These are phyloP conservation scores for Serendipita vermifera DNA, from an alignment of 768 basidiomycete species.

Conservation along the genomic window DNA sequence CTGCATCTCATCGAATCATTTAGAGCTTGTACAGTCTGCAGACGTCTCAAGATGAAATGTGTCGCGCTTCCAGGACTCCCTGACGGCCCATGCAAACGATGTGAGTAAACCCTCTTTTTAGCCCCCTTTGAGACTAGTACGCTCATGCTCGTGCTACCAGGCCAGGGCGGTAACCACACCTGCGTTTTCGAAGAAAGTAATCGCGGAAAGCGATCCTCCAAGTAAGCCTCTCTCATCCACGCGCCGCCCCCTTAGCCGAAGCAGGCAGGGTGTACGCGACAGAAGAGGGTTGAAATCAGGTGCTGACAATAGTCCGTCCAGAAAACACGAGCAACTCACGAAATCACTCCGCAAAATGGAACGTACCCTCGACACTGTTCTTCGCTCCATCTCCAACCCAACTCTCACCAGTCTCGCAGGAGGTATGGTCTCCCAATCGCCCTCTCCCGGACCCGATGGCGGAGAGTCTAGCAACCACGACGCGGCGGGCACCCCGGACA, in stretches of 20 bases:
- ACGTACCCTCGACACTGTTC: conserved; percentile 79
- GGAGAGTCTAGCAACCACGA: conserved; percentile 29
- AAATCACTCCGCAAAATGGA: conserved; percentile 84
- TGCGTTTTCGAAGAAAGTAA: conserved; percentile 97
- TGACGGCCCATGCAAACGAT: conserved; percentile 83
- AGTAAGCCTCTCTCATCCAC: conserved; percentile 32
- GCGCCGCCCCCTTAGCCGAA: neutral
- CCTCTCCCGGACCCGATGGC: conserved; percentile 42
- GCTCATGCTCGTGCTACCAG: neutral
- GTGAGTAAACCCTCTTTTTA: conserved; percentile 28
- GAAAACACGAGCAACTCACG: conserved; percentile 74
- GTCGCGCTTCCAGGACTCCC: conserved; percentile 53
- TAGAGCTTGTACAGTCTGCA: conserved; percentile 85
- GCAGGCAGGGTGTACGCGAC: too few relatives aligned
- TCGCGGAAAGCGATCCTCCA: conserved; percentile 78
- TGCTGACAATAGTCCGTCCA: conserved; percentile 24
- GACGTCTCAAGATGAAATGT: conserved; percentile 88
- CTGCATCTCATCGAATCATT: neutral
- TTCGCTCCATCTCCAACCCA: conserved; percentile 79
- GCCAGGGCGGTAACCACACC: conserved; percentile 59
- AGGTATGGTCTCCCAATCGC: conserved; percentile 70
- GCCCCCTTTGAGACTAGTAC: neutral
- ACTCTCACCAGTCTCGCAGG: conserved; percentile 40
- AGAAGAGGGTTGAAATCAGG: conserved; percentile 21
- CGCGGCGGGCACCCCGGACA: conserved; percentile 14